Conservation (phyloP, 305 asterid genomes). For the Fraxinus platypoda region DNA sequence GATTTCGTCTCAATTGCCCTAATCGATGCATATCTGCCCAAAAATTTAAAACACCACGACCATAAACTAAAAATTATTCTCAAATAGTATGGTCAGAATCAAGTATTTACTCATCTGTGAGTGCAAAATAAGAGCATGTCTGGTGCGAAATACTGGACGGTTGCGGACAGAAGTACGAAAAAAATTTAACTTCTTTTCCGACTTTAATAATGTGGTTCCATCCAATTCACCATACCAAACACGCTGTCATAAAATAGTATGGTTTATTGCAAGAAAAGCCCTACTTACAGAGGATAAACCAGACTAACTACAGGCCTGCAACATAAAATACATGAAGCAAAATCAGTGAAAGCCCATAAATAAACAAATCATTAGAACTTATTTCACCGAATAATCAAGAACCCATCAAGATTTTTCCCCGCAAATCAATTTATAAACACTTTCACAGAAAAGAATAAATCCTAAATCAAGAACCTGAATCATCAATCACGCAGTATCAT, state of each 20-base stretch:
- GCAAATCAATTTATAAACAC: background rate
- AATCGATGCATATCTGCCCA: constrained; percentile 83
- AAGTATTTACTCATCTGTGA: background rate
- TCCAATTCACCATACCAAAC: background rate
- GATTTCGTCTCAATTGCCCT: constrained; percentile 91
- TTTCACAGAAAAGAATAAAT: background rate
- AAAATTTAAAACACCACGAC: constrained; percentile 17
- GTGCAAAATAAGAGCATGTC: background rate
- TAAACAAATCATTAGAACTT: background rate
- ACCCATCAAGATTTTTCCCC: background rate
- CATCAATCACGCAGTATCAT: background rate
- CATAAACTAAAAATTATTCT: background rate
- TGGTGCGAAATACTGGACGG: background rate
- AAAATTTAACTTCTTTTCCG: background rate
- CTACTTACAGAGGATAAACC: constrained; percentile 88
- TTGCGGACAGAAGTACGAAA: background rate
- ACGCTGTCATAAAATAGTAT: background rate
- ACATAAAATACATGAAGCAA: background rate
- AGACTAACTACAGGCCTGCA: constrained; percentile 98
- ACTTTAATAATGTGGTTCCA: background rate
- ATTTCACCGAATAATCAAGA: constrained; percentile 9
- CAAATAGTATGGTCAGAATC: background rate
- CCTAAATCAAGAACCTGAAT: background rate
- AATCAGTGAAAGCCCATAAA: background rate
- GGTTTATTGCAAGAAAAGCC: background rate